Base-by-base conservation (phyloP, 2,329 filamentous ascomycete genomes). In the Zalaria obscura region DNA sequence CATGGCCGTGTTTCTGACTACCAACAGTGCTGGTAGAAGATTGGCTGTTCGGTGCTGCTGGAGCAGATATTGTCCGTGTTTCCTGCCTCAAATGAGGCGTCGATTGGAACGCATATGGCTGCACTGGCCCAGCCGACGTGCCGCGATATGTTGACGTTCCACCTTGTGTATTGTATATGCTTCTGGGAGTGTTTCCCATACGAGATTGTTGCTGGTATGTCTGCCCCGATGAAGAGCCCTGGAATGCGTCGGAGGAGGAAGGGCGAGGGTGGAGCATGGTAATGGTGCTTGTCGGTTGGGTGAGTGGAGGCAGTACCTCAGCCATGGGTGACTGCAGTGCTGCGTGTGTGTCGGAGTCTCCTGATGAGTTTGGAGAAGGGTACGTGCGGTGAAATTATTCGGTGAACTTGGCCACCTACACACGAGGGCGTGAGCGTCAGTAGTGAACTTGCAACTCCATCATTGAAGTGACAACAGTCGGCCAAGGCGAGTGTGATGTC, bases 71-170 rank as follows among this genome's bases (percentile, higher is more conserved):
- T 18, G 71, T 69, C 52, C 73, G 68, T 50, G 67, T 67, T 47
- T 79, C 75, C 47, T 70, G 63, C 42, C 71, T 68, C 47, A 76
- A 61, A 52, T 73, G 68, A 42, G 75, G 73, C 32, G 67, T 69
- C 45, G 60, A 57, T 44, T 65, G 64, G 50, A 69, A 70, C 35
- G 67, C 67, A 51, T 69, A 70, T 3, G 67, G 64, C 48, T 67
- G 64, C 52, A 69, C 66, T 35, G 67, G 66, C 31, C 64, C 57
- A 29, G 64, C 51, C 10, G 60, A 57, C 9, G 60, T 58, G 45
- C 62, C 61, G 45, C 66, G 57, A 49, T 67, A 68, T 36, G 29
- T 7, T n/a, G 29, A n/a, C 3, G 29, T 32, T 7, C 36, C 36
- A 11, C 11, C 11, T 32, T 52, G 55, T 35, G 53, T 54, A 46